Evolutionary conservation across 2,329 filamentous ascomycete species (phyloP).

Genomic region (Trichophyton equinum): DNA sequence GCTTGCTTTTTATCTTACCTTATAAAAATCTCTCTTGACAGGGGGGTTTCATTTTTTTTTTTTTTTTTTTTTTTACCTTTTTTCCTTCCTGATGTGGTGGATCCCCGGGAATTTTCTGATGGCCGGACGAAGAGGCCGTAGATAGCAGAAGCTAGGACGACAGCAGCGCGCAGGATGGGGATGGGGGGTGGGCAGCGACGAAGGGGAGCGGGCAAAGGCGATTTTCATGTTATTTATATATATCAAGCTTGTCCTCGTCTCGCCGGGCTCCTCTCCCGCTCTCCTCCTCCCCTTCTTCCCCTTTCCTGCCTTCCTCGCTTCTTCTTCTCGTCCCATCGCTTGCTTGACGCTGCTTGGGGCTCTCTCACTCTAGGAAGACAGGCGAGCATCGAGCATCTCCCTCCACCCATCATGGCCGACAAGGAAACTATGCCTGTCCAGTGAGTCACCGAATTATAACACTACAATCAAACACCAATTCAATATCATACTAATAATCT

Average conservation of each 20-base stretch:
- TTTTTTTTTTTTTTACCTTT: background rate
- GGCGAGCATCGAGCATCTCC: background rate
- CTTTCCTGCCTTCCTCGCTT: background rate
- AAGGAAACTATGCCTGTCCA: conserved; percentile 9
- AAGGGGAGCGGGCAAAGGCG: background rate
- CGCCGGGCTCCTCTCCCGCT: background rate
- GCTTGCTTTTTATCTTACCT: background rate
- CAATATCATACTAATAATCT: background rate
- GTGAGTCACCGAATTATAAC: background rate
- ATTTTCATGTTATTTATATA: background rate
- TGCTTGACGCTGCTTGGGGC: background rate
- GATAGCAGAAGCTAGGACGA: background rate
- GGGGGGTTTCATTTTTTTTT: background rate
- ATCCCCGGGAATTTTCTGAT: conserved; percentile 3
- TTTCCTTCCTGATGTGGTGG: background rate
- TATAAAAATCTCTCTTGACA: too few relatives aligned
- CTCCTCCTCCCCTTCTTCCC: background rate
- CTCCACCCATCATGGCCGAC: conserved; percentile 5
- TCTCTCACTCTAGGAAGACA: background rate
- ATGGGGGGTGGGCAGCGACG: background rate
- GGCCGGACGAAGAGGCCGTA: background rate
- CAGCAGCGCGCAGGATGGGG: background rate
- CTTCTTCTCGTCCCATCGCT: background rate
- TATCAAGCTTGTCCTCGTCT: background rate
- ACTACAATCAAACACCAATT: too few relatives aligned